A percentile compares a stretch with the other conserved stretches of the same genome.
Evolutionary conservation across 2,329 filamentous ascomycete genomes (phyloP).

Genomic region (Xylariaceae sp.): DNA sequence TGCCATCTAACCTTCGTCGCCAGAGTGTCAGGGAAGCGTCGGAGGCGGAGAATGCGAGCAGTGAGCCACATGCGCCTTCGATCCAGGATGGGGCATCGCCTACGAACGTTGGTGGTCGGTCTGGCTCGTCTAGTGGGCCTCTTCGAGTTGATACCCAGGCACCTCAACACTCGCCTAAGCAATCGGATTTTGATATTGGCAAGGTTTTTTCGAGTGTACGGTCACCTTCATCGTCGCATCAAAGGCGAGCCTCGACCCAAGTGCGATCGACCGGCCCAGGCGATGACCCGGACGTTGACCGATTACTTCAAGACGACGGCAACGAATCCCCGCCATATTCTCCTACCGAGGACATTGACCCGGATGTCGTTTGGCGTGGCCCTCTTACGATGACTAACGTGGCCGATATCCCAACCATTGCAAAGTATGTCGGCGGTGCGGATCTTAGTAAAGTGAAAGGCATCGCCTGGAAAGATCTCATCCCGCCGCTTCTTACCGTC

Average conservation of each 20-base stretch:
- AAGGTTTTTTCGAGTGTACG: conserved; percentile 83
- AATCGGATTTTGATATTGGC: conserved; percentile 76
- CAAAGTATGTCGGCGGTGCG: conserved; percentile 81
- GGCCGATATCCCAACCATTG: conserved; percentile 74
- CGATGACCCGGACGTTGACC: conserved; percentile 87
- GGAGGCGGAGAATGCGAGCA: conserved; percentile 16
- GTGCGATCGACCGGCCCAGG: conserved; percentile 58
- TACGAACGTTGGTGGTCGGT: conserved; percentile 21
- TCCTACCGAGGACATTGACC: conserved; percentile 73
- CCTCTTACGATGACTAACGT: conserved; percentile 75
- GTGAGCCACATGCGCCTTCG: conserved; percentile 13
- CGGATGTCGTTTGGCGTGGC: conserved; percentile 77
- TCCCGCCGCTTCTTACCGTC: conserved; percentile 71
- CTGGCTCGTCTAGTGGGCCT: conserved; percentile 36
- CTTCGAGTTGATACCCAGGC: conserved; percentile 49
- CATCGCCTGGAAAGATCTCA: conserved; percentile 71
- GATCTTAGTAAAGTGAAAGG: conserved; percentile 63
- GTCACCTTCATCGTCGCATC: conserved; percentile 63
- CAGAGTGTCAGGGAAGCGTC: conserved; percentile 38
- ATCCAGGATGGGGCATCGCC: conserved; percentile 19
- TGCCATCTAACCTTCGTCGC: conserved; percentile 41
- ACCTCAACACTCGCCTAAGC: conserved; percentile 52
- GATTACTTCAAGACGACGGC: conserved; percentile 80
- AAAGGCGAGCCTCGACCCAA: conserved; percentile 53
- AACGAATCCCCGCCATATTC: conserved; percentile 83